Conservation (phyloP, 352 stramenopile genomes). For the Globisporangium barbulae region DNA sequence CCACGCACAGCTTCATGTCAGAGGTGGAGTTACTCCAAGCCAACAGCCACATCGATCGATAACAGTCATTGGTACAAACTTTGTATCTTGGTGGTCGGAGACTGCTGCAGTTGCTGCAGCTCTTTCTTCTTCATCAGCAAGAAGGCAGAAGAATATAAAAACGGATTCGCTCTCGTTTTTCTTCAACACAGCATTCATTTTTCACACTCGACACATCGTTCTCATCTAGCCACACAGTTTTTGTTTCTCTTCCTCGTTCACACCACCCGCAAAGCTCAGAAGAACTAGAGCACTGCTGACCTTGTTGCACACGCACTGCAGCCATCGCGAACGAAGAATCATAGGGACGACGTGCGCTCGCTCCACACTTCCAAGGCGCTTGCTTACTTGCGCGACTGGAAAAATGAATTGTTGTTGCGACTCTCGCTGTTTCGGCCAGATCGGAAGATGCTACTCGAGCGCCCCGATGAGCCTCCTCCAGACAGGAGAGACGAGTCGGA, state of each 20-base stretch:
- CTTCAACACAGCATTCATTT: conserved; percentile 8
- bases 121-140: too few relatives aligned
- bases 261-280: not conserved
- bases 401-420: conserved; percentile 19
- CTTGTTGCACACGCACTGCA: not conserved
- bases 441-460: conserved; percentile 48
- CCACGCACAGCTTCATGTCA: too few relatives aligned
- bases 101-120: too few relatives aligned
- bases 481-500: conserved; percentile 40
- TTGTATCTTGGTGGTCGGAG: too few relatives aligned
- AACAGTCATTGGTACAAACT: too few relatives aligned
- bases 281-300: not conserved
- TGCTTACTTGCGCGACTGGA: conserved; percentile 14
- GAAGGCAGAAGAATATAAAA: not conserved
- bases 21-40: too few relatives aligned
- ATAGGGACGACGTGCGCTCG: not conserved
- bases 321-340: not conserved
- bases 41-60: too few relatives aligned
- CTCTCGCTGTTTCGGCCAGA: conserved; percentile 34
- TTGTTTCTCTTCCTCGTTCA: not conserved
- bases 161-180: not conserved
- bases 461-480: conserved; percentile 32
- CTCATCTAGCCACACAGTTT: conserved; percentile 4
- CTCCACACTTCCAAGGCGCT: not conserved
- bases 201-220: conserved; percentile 6